A percentile compares a stretch with the other conserved stretches of the same genome.
These are phyloP conservation scores for Malus hybrid DNA, from an alignment of 331 rosid genomes.

Conservation along the genomic window DNA sequence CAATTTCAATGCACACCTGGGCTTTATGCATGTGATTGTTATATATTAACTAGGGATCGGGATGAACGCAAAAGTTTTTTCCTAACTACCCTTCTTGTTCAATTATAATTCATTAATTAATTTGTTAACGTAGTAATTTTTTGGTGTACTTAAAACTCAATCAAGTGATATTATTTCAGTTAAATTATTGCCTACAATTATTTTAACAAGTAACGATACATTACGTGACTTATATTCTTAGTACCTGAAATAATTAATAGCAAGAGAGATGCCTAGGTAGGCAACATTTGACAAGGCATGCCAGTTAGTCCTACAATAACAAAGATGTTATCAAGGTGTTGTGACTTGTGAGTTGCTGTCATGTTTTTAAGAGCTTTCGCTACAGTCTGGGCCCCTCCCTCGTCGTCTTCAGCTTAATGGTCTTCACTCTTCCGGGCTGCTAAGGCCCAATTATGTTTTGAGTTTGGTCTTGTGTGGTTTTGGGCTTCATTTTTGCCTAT, in stretches of 20 bases:
- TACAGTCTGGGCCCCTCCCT: too few relatives aligned
- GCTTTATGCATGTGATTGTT: constrained; percentile 13
- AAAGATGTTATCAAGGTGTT: background rate
- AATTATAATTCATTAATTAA: too few relatives aligned
- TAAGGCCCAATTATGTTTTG: background rate
- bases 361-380: too few relatives aligned
- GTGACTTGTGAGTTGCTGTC: too few relatives aligned
- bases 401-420: background rate
- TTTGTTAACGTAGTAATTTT: background rate
- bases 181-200: too few relatives aligned
- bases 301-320: background rate
- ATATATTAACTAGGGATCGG: background rate
- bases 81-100: constrained; percentile 40
- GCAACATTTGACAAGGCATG: background rate
- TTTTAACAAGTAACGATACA: too few relatives aligned
- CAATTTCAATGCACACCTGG: constrained; percentile 35
- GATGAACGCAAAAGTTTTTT: constrained; percentile 38
- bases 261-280: background rate
- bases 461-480: background rate
- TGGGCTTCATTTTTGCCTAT: background rate
- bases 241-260: background rate
- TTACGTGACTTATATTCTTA: too few relatives aligned
- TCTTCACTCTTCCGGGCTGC: background rate
- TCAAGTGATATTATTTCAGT: background rate
- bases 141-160: background rate